A percentile compares a stretch with the other conserved stretches of the same genome.
Evolutionary conservation across 371 early-diverging fungal species (phyloP).

Genomic region (Apophysomyces trapeziformis): DNA sequence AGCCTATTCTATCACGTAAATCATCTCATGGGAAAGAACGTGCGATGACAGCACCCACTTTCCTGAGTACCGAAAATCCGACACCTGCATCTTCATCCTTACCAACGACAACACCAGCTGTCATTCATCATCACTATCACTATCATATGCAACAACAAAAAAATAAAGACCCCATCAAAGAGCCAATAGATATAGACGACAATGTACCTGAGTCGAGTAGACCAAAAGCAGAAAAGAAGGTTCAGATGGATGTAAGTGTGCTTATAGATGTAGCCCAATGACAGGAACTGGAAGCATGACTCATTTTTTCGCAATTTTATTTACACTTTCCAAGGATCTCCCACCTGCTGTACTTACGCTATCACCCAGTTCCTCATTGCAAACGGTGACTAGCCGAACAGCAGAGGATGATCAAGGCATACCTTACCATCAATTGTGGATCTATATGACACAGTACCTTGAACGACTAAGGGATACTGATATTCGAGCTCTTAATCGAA

Average conservation of each 20-base stretch:
- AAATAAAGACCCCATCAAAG: constrained; percentile 4
- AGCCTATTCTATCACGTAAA: background rate
- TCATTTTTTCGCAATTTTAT: no score
- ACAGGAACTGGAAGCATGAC: background rate
- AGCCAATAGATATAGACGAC: background rate
- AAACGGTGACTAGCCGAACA: background rate
- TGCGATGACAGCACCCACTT: background rate
- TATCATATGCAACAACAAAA: constrained; percentile 27
- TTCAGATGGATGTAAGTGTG: constrained; percentile 7
- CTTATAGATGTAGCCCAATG: background rate
- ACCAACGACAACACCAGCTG: constrained; percentile 18
- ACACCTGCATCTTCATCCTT: constrained; percentile 23
- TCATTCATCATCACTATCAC: constrained; percentile 47
- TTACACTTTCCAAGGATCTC: background rate
- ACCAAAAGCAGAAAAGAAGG: background rate
- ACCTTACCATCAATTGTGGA: constrained; percentile 25
- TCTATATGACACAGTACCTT: constrained; percentile 26
- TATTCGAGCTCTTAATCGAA: constrained; percentile 62
- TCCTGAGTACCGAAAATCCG: constrained; percentile 10
- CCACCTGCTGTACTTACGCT: background rate
- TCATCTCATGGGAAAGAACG: background rate
- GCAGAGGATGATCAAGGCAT: constrained; percentile 22
- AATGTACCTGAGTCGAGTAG: background rate
- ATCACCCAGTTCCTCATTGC: constrained; percentile 4
- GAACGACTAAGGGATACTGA: constrained; percentile 61